Percentiles rank a stretch among this genome's conserved stretches.
These are phyloP conservation scores for Kwoniella europaea DNA, from an alignment of 768 basidiomycete genomes.

Conservation along the genomic window DNA sequence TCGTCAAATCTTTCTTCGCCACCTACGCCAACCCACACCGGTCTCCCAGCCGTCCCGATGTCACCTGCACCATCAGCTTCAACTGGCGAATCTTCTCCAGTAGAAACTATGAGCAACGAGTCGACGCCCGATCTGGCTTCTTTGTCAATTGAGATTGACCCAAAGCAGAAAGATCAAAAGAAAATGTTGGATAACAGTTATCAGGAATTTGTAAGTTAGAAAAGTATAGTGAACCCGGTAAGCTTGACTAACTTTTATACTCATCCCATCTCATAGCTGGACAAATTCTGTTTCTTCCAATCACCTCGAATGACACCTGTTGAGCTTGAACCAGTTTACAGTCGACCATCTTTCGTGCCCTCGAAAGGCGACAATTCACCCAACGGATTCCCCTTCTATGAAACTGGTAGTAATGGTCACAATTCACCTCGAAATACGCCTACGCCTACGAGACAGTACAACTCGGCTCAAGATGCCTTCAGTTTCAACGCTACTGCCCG, in stretches of 20 bases:
- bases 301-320: constrained; percentile 45
- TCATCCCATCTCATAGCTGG: constrained; percentile 37
- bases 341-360: constrained; percentile 25
- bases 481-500: constrained; percentile 8
- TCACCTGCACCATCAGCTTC: constrained; percentile 47
- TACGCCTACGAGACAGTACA: constrained; percentile 38
- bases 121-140: constrained; percentile 36
- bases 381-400: constrained; percentile 48
- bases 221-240: not conserved
- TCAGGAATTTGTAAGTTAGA: constrained; percentile 55
- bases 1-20: constrained; percentile 52
- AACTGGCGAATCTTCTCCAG: constrained; percentile 49
- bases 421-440: constrained; percentile 39
- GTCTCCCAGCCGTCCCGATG: constrained; percentile 30
- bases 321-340: constrained; percentile 28
- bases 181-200: constrained; percentile 43
- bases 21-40: constrained; percentile 38
- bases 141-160: constrained; percentile 43
- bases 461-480: constrained; percentile 42
- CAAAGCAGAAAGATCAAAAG: constrained; percentile 33
- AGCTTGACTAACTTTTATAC: not conserved
- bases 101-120: constrained; percentile 34
- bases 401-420: constrained; percentile 5
- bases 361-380: constrained; percentile 35
- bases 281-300: constrained; percentile 58